Conservation (phyloP, 2,329 filamentous ascomycete genomes). For the Aspergillus fijiensis region DNA sequence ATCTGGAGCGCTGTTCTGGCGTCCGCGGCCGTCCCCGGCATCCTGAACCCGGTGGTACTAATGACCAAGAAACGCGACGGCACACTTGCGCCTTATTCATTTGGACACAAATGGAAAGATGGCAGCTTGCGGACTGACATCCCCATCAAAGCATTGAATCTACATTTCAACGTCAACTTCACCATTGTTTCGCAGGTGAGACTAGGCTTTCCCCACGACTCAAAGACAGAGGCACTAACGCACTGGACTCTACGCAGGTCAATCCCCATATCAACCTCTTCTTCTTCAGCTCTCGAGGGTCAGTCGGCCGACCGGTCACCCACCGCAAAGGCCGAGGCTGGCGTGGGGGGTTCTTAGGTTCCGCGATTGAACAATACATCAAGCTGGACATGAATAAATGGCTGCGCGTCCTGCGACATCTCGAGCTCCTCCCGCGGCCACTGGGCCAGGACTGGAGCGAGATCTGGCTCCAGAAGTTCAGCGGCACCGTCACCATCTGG, state of each 20-base stretch:
- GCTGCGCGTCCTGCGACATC: slow-evolving; percentile 88
- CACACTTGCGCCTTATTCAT: slow-evolving; percentile 81
- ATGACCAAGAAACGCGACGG: slow-evolving; percentile 82
- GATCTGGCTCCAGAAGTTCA: slow-evolving; percentile 93
- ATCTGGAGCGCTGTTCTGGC: slow-evolving; percentile 97
- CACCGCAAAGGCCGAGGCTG: slow-evolving; percentile 91
- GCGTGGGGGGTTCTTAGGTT: slow-evolving; percentile 92
- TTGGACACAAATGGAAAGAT: slow-evolving; percentile 99
- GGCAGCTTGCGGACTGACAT: slow-evolving; percentile 93
- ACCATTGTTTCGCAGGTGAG: slow-evolving; percentile 70
- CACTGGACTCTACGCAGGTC: slow-evolving; percentile 57
- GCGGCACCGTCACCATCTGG: slow-evolving; percentile 95
- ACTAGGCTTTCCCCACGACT: not conserved
- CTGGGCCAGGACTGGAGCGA: slow-evolving; percentile 96
- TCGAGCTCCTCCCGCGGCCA: slow-evolving; percentile 86
- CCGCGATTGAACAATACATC: slow-evolving; percentile 87
- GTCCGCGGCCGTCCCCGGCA: slow-evolving; percentile 92
- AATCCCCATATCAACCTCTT: slow-evolving; percentile 99
- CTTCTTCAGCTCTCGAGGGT: slow-evolving; percentile 93
- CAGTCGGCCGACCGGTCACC: slow-evolving; percentile 88
- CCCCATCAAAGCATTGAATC: slow-evolving; percentile 86
- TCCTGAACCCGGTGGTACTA: slow-evolving; percentile 90
- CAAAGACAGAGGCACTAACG: slow-evolving; percentile 26
- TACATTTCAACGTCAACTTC: slow-evolving; percentile 98
- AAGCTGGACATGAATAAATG: slow-evolving; percentile 97